A percentile compares a stretch with the other conserved stretches of the same genome.
Conservation (phyloP, 2,329 filamentous ascomycete genomes). For the Beauveria bassiana region DNA sequence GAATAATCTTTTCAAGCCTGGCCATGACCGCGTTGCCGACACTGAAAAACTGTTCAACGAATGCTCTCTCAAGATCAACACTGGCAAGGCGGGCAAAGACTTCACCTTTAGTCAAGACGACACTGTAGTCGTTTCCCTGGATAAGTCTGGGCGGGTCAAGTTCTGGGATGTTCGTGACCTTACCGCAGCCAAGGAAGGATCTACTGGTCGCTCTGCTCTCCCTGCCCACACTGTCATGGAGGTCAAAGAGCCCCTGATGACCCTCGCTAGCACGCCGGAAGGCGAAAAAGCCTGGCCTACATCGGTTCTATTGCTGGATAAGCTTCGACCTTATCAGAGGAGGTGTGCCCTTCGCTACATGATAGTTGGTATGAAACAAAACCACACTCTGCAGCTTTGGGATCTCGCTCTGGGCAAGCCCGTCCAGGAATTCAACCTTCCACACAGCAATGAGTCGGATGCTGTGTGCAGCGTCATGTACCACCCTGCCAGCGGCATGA, state of each 20-base stretch:
- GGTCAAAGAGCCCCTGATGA: conserved; percentile 78
- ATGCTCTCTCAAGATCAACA: conserved; percentile 86
- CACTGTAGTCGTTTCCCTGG: conserved; percentile 84
- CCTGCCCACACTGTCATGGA: conserved; percentile 57
- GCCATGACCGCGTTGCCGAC: conserved; percentile 64
- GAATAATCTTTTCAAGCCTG: conserved; percentile 55
- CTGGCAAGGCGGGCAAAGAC: conserved; percentile 96
- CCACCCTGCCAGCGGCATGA: conserved; percentile 84
- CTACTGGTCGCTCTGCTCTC: conserved; percentile 41
- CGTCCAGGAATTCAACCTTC: conserved; percentile 93
- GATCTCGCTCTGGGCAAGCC: conserved; percentile 91
- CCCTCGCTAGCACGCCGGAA: conserved; percentile 76
- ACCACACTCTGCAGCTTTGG: conserved; percentile 97
- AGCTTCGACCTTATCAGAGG: conserved; percentile 87
- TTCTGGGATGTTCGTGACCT: conserved; percentile 95
- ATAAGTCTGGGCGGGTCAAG: conserved; percentile 92
- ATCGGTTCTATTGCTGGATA: conserved; percentile 92
- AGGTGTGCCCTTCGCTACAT: conserved; percentile 87
- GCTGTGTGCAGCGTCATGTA: conserved; percentile 97
- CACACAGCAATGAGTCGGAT: conserved; percentile 91
- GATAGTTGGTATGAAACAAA: conserved; percentile 97
- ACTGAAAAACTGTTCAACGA: conserved; percentile 82
- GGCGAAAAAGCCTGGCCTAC: conserved; percentile 95
- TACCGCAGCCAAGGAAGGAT: conserved; percentile 45
- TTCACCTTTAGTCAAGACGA: conserved; percentile 98